phyloP scores from a whole-genome alignment of 78 protist species.

The Bodo saltans region DNA sequence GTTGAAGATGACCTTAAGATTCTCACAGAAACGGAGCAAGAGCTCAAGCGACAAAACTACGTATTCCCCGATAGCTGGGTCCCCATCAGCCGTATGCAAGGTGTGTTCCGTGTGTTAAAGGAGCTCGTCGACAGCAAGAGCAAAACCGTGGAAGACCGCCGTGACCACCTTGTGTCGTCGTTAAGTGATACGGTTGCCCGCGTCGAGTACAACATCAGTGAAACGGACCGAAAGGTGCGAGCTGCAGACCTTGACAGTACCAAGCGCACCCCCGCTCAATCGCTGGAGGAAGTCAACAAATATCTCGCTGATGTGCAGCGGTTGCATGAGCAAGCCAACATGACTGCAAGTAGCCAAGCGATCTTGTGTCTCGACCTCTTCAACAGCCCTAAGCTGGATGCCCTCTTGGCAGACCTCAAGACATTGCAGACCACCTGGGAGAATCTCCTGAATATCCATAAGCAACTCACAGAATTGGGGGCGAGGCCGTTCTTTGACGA shows the following conservation, averaged over 20 bases:
- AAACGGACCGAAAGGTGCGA: slow-evolving; percentile 13
- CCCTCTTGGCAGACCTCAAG: slow-evolving; percentile 38
- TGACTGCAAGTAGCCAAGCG: slow-evolving; percentile 55
- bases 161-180: background rate
- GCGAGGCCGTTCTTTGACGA: background rate
- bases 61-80: slow-evolving; percentile 81
- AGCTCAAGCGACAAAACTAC: slow-evolving; percentile 18
- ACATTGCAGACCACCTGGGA: slow-evolving; percentile 62
- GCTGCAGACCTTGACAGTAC: background rate
- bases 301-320: background rate
- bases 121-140: slow-evolving; percentile 46
- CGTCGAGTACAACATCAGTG: background rate
- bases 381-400: slow-evolving; percentile 19
- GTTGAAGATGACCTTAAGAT: no score
- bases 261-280: slow-evolving; percentile 19
- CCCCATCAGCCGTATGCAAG: slow-evolving; percentile 60
- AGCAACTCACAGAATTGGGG: slow-evolving; percentile 44
- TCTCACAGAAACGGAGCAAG: no score
- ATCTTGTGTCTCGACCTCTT: slow-evolving; percentile 59
- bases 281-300: background rate
- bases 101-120: slow-evolving; percentile 70
- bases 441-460: slow-evolving; percentile 71
- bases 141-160: background rate
- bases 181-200: background rate
- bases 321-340: slow-evolving; percentile 44